These are phyloP conservation scores for Schizothecium vesticola DNA, from an alignment of 495 filamentous ascomycete species.

Conservation along the genomic window DNA sequence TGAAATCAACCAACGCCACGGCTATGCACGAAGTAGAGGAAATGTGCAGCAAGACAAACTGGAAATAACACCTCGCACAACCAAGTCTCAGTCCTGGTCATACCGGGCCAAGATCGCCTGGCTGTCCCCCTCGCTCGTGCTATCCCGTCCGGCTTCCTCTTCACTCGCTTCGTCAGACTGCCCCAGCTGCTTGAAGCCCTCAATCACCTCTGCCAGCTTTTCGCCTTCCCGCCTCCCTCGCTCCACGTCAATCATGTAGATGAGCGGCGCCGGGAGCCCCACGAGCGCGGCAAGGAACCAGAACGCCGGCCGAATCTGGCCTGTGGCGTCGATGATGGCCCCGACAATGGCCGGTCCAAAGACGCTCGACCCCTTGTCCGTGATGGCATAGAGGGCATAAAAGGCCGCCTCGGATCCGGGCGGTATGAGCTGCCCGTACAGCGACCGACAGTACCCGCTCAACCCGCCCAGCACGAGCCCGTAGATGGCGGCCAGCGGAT, in stretches of 20 bases:
- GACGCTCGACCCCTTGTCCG: conserved; percentile 91
- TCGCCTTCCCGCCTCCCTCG: conserved; percentile 75
- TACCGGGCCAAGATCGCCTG: conserved; percentile 32
- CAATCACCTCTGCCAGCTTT: conserved; percentile 62
- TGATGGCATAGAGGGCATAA: conserved; percentile 94
- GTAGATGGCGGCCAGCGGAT: conserved; percentile 82
- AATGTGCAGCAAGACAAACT: background rate
- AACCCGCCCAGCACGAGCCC: conserved; percentile 90
- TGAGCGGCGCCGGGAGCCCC: conserved; percentile 73
- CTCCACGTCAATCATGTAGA: conserved; percentile 84
- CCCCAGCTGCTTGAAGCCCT: conserved; percentile 41
- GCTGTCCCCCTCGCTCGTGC: conserved; percentile 28
- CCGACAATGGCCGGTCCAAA: conserved; percentile 95
- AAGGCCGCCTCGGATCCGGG: conserved; percentile 93
- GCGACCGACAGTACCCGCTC: conserved; percentile 86
- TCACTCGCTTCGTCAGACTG: background rate
- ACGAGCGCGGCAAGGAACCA: conserved; percentile 84
- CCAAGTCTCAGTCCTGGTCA: conserved; percentile 25
- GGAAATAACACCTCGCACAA: background rate
- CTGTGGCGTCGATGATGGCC: conserved; percentile 80
- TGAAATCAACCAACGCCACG: conserved; percentile 31
- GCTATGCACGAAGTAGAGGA: conserved; percentile 33
- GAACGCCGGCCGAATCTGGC: conserved; percentile 88
- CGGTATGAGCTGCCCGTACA: conserved; percentile 88
- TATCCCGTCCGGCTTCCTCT: conserved; percentile 8